Percentiles rank a stretch among this genome's conserved stretches.
phyloP scores from a whole-genome alignment of 441 rosid species.

The Croton laevigatus region DNA sequence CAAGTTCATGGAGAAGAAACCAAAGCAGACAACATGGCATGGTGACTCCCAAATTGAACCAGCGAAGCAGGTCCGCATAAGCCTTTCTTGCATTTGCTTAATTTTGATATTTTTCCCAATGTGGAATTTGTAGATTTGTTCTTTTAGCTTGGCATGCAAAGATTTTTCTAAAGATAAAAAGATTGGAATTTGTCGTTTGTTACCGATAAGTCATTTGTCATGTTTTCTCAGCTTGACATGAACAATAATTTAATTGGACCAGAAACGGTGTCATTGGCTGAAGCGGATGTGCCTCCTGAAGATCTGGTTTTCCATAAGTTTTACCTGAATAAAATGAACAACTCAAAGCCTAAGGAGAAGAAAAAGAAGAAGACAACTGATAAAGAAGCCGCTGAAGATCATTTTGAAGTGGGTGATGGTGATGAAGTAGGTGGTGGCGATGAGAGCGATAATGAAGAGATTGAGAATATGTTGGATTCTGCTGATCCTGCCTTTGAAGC shows the following conservation, averaged over 20 bases:
- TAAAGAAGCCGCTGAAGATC: conserved; percentile 71
- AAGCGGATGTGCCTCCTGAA: conserved; percentile 84
- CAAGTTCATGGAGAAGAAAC: conserved; percentile 98
- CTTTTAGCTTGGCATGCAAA: background rate
- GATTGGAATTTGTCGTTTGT: background rate
- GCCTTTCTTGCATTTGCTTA: background rate
- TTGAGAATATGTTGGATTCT: conserved; percentile 70
- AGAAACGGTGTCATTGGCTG: conserved; percentile 79
- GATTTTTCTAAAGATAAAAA: background rate
- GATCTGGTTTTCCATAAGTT: conserved; percentile 89
- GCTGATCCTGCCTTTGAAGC: conserved; percentile 50
- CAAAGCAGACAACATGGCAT: conserved; percentile 83
- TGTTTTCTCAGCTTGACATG: conserved; percentile 65
- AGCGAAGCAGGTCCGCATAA: conserved; percentile 67
- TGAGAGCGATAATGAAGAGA: conserved; percentile 90
- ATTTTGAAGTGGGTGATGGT: conserved; percentile 58
- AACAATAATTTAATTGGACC: conserved; percentile 70
- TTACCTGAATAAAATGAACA: conserved; percentile 71
- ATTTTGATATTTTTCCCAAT: background rate
- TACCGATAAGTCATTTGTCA: conserved; percentile 13
- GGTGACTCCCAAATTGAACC: conserved; percentile 98
- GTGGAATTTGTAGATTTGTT: background rate
- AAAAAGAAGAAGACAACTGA: conserved; percentile 71
- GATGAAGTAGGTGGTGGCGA: conserved; percentile 60
- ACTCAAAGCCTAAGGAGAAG: conserved; percentile 71